These are phyloP conservation scores for Wickerhamomyces mucosus DNA, from an alignment of 805 yeast species.

Conservation along the genomic window DNA sequence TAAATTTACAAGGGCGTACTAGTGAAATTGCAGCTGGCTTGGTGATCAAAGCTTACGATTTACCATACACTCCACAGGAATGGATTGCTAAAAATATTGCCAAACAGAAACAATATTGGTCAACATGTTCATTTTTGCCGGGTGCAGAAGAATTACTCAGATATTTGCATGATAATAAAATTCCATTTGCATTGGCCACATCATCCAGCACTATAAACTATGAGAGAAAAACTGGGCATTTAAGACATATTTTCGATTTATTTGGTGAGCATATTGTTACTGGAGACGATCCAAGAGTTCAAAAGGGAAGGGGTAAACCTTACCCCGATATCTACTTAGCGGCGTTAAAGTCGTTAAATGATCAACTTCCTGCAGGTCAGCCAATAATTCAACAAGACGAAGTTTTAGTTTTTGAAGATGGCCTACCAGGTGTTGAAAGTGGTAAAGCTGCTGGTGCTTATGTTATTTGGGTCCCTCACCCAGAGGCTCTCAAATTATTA, in stretches of 20 bases:
- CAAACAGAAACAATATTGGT: slow-evolving; percentile 51
- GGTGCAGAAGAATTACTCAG: slow-evolving; percentile 71
- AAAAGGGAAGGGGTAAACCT: slow-evolving; percentile 87
- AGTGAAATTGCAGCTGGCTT: slow-evolving; percentile 47
- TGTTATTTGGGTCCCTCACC: slow-evolving; percentile 94
- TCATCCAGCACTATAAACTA: slow-evolving; percentile 60
- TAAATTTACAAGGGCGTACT: slow-evolving; percentile 84
- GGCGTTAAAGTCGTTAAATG: slow-evolving; percentile 67
- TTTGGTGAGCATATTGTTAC: slow-evolving; percentile 67
- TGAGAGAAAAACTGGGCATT: slow-evolving; percentile 63
- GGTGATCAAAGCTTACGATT: slow-evolving; percentile 56
- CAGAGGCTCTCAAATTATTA: slow-evolving; percentile 51
- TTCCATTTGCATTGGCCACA: slow-evolving; percentile 90
- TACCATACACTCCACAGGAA: slow-evolving; percentile 63
- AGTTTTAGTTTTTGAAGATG: slow-evolving; percentile 91
- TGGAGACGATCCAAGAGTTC: slow-evolving; percentile 82
- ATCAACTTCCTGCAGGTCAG: slow-evolving; percentile 28
- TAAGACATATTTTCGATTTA: slow-evolving; percentile 48
- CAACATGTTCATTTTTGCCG: slow-evolving; percentile 56
- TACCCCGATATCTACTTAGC: slow-evolving; percentile 85
- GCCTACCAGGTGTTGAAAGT: slow-evolving; percentile 81
- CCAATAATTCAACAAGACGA: slow-evolving; percentile 58
- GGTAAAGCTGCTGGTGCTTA: slow-evolving; percentile 76
- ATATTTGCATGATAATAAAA: slow-evolving; percentile 35
- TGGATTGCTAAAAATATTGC: slow-evolving; percentile 40